phyloP scores from a whole-genome alignment of 2,329 filamentous ascomycete genomes.

The Orbilia javanica region DNA sequence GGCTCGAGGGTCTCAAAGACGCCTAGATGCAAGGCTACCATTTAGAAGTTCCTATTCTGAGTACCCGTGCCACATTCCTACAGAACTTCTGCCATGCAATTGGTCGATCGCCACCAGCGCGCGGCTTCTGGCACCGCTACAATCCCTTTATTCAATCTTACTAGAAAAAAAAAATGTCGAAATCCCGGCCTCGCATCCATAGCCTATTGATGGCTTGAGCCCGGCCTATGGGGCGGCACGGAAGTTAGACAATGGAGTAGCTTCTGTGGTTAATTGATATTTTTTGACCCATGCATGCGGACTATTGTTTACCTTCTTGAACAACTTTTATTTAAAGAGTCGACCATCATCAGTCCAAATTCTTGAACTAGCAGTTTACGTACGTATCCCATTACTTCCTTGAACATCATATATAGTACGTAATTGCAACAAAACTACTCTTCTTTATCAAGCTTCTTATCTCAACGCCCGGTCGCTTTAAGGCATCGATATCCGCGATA shows the following conservation, averaged over 20 bases:
- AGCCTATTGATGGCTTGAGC: too few relatives aligned
- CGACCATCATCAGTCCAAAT: too few relatives aligned
- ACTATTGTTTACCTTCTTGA: too few relatives aligned
- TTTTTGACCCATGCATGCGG: too few relatives aligned
- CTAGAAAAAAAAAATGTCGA: background rate
- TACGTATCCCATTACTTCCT: too few relatives aligned
- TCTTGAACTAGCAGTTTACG: background rate
- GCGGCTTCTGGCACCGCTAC: background rate
- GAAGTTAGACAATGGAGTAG: too few relatives aligned
- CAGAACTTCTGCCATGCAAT: background rate
- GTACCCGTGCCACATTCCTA: background rate
- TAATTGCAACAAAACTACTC: background rate
- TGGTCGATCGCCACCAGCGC: background rate
- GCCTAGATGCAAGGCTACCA: background rate
- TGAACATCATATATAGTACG: too few relatives aligned
- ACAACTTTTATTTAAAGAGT: too few relatives aligned
- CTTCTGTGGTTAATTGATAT: background rate
- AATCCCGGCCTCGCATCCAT: background rate
- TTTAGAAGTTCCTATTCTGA: background rate
- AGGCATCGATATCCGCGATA: background rate
- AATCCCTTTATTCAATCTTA: constrained; percentile 12
- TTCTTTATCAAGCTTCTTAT: background rate
- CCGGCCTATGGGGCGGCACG: too few relatives aligned
- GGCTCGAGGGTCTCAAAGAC: background rate
- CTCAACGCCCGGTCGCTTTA: background rate